These are phyloP conservation scores for Micractinium sp. DNA, from an alignment of 139 green algal species.

Conservation along the genomic window DNA sequence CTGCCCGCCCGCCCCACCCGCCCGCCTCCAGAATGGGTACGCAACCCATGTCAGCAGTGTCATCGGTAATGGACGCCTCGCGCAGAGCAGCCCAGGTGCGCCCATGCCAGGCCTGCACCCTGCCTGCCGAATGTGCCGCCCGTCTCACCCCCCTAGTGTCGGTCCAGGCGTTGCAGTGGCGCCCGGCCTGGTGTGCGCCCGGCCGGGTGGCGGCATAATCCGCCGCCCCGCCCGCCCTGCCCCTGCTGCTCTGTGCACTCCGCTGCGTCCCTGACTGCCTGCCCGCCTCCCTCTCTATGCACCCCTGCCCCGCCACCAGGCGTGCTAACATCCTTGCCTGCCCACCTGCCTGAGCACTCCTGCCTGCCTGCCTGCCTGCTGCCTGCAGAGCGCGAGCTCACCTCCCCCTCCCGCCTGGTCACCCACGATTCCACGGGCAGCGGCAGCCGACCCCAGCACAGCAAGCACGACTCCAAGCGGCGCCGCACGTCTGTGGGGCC, in stretches of 20 bases:
- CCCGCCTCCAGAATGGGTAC: constrained; percentile 3
- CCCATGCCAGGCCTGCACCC: too few relatives aligned
- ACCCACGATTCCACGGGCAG: constrained; percentile 26
- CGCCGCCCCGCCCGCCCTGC: too few relatives aligned
- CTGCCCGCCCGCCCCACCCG: not conserved
- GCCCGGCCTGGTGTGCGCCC: too few relatives aligned
- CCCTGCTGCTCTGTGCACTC: too few relatives aligned
- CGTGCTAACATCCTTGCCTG: not conserved
- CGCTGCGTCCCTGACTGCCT: not conserved
- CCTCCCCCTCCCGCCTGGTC: constrained; percentile 19
- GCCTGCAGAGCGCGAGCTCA: constrained; percentile 25
- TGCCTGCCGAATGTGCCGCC: not conserved
- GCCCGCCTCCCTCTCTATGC: not conserved
- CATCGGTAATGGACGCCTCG: constrained; percentile 24
- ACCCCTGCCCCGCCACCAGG: too few relatives aligned
- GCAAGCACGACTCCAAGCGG: constrained; percentile 21
- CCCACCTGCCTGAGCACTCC: not conserved
- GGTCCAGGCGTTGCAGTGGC: too few relatives aligned
- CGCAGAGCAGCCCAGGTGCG: constrained; percentile 13
- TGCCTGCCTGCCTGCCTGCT: not conserved
- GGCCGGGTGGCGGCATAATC: too few relatives aligned
- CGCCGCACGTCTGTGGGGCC: constrained; percentile 7
- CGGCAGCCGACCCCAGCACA: not conserved
- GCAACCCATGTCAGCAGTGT: constrained; percentile 29
- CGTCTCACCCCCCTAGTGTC: not conserved